These are phyloP conservation scores for Akanthomyces uredinophilus DNA, from an alignment of 2,329 filamentous ascomycete genomes.

Conservation along the genomic window DNA sequence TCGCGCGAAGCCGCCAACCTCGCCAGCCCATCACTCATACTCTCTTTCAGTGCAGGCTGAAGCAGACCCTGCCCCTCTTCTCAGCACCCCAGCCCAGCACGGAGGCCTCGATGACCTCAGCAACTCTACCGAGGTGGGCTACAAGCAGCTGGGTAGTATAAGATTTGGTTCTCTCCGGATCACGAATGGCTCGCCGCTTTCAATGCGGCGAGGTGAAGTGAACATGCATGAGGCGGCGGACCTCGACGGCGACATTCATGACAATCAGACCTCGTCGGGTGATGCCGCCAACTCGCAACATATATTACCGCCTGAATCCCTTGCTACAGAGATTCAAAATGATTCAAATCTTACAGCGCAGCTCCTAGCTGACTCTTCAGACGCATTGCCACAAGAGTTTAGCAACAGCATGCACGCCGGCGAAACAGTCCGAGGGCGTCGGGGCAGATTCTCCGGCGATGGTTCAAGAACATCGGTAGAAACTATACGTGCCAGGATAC, in stretches of 20 bases:
- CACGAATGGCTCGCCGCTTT: conserved; percentile 52
- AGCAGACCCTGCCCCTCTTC: neutral
- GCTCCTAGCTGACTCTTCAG: conserved; percentile 6
- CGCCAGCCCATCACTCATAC: neutral
- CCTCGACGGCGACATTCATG: neutral
- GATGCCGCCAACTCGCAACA: neutral
- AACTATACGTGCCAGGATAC: neutral
- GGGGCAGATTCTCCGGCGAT: neutral
- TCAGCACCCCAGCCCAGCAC: neutral
- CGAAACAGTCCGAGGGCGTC: neutral
- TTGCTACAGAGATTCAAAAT: neutral
- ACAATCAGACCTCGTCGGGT: neutral
- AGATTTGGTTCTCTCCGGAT: conserved; percentile 59
- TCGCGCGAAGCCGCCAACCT: neutral
- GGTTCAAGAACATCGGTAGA: neutral
- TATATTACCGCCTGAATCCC: conserved; percentile 11
- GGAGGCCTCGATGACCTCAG: conserved; percentile 14
- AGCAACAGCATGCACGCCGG: neutral
- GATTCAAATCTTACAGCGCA: neutral
- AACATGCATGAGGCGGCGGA: conserved; percentile 1
- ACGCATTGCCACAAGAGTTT: conserved; percentile 8
- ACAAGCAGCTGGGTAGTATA: conserved; percentile 56
- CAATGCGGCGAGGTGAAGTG: conserved; percentile 34
- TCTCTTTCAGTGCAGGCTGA: neutral
- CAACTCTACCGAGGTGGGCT: conserved; percentile 52